Evolutionary conservation across 768 basidiomycete species (phyloP), one percentile per base, ranked within the genome.

Genomic region (Boletus pseudo-olivaceus): DNA sequence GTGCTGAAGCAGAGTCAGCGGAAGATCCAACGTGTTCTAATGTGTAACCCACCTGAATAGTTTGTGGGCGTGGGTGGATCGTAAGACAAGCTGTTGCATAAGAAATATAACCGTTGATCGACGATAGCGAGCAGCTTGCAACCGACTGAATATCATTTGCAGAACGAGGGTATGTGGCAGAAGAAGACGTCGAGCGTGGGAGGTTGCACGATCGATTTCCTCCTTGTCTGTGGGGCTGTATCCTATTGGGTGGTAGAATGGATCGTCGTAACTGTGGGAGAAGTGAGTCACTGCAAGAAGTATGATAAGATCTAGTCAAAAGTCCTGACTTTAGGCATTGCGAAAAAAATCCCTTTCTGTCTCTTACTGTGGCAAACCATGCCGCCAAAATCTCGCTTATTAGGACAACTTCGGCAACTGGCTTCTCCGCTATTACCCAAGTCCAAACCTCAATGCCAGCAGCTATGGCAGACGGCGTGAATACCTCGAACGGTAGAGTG

Each of bases 391-490:
- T 82, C 63, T 98, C 94, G 5, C 83, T 76, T 79, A 98, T 88
- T 19, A 98, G 70, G 2, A 85, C 83, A 45, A 94, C 82, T 70
- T 98, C 95, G 11, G 88, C 76, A 44, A 81, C 80, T 0, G 90
- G 85, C 54, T 90, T 83, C 67, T 96, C 90, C 14, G 90, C 84
- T 49, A 97, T 88, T 0, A 97, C 80, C 95, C 95, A 98, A 4
- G 89, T 93, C 97, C 97, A 98, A 10, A 88, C 87, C 65, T 98
- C 94, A 40, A 94, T 86, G 0, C 92, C 95, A 2, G 90, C 83
- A 15, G 90, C 81, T 53, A 98, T 83, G 1, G 93, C 84, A 5
- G 90, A 76, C 1, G 94, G 92, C 1, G 90, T 94, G 57, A 92
- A 92, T 3, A 90, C 86, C 52, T 90, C 87, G 62, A 98, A 90